These are phyloP conservation scores for Penicillium sp. DNA, from an alignment of 2,329 filamentous ascomycete genomes.

Conservation along the genomic window DNA sequence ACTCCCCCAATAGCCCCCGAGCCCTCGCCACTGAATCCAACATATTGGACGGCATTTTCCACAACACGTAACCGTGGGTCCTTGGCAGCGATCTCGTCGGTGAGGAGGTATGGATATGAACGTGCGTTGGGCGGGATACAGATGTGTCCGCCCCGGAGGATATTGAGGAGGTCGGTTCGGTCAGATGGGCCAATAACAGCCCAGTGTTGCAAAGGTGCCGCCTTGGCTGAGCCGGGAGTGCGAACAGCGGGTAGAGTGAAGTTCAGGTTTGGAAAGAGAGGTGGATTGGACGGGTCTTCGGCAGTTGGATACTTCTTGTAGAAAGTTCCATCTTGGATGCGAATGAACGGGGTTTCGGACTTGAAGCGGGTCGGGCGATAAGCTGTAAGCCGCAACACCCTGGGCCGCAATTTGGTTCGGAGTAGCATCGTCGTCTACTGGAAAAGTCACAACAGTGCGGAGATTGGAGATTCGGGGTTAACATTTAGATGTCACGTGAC, in stretches of 20 bases:
- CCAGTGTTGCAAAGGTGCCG: slow-evolving; percentile 63
- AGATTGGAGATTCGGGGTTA: slow-evolving; percentile 10
- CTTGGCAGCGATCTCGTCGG: slow-evolving; percentile 55
- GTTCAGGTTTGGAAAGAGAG: slow-evolving; percentile 68
- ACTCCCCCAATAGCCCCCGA: slow-evolving; percentile 47
- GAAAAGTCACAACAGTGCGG: not conserved
- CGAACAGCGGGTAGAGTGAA: slow-evolving; percentile 60
- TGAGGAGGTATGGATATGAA: slow-evolving; percentile 74
- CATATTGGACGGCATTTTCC: slow-evolving; percentile 73
- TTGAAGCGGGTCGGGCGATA: slow-evolving; percentile 5
- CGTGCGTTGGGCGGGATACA: slow-evolving; percentile 72
- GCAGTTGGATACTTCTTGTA: slow-evolving; percentile 69
- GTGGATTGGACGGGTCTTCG: slow-evolving; percentile 52
- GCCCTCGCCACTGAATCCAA: slow-evolving; percentile 80
- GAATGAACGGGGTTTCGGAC: slow-evolving; percentile 57
- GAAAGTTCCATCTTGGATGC: slow-evolving; percentile 76
- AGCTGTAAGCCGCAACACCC: not conserved
- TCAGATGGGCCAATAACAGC: slow-evolving; percentile 77
- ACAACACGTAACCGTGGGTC: slow-evolving; percentile 56
- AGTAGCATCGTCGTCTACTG: slow-evolving; percentile 13
- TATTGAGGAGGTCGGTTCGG: slow-evolving; percentile 77
- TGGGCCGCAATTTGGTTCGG: slow-evolving; percentile 14
- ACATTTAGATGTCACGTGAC: not conserved
- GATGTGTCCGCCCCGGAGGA: slow-evolving; percentile 72
- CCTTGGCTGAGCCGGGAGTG: not conserved